A percentile compares a stretch with the other conserved stretches of the same genome.
phyloP scores from a whole-genome alignment of 305 asterid genomes.

The Fraxinus paxiana region DNA sequence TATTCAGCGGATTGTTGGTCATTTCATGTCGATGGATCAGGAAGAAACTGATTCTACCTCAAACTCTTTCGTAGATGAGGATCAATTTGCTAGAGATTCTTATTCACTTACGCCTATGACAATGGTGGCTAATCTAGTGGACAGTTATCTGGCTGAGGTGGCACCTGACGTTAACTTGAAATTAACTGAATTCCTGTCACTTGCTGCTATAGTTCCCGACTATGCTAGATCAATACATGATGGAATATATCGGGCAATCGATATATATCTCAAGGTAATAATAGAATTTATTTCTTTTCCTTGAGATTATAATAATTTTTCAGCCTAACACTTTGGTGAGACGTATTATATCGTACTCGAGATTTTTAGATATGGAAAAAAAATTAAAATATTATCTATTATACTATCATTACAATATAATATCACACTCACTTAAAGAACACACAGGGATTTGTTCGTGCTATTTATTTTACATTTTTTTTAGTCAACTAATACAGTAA shows the following conservation, averaged over 20 bases:
- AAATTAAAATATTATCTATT: background rate
- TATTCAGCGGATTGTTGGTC: conserved; percentile 41
- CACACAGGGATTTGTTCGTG: background rate
- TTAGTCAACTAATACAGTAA: background rate
- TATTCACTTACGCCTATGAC: conserved; percentile 19
- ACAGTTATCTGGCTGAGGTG: conserved; percentile 47
- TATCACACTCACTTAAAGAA: background rate
- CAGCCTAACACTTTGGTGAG: background rate
- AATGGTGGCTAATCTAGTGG: conserved; percentile 41
- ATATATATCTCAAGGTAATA: conserved; percentile 46
- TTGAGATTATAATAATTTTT: background rate
- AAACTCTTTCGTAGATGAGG: conserved; percentile 22
- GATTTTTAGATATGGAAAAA: background rate
- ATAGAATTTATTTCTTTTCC: background rate
- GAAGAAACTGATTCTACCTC: conserved; percentile 20
- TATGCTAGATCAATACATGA: conserved; percentile 40
- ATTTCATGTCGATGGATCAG: conserved; percentile 37
- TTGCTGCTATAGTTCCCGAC: conserved; percentile 44
- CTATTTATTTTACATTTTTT: background rate
- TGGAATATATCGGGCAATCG: conserved; percentile 49
- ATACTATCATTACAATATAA: background rate
- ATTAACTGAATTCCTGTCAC: conserved; percentile 31
- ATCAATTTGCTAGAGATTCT: conserved; percentile 20
- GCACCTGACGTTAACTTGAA: conserved; percentile 46
- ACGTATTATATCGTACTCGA: background rate